Conservation (phyloP, 1,139 yeast species). For the Taiozyma sp. region DNA sequence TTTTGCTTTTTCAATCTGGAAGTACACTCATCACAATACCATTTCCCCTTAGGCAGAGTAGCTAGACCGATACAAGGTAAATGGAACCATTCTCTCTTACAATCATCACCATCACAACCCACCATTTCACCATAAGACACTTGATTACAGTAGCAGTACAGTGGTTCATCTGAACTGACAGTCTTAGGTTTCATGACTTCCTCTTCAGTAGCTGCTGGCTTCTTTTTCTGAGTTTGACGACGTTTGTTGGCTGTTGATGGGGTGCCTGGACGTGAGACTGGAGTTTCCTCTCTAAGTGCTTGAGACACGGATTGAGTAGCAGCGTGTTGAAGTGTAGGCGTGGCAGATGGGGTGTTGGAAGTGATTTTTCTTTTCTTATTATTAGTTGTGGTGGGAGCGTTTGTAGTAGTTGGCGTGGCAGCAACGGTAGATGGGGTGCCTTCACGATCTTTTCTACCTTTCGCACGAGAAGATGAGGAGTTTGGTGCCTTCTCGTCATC, state of each 20-base stretch:
- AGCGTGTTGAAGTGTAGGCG: not conserved
- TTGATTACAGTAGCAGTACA: conserved; percentile 94
- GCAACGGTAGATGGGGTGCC: not conserved
- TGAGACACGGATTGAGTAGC: conserved; percentile 1
- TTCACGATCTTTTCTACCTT: conserved; percentile 14
- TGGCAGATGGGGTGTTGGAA: not conserved
- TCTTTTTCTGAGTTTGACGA: conserved; percentile 16
- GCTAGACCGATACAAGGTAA: conserved; percentile 90
- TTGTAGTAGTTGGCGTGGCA: conserved; percentile 10
- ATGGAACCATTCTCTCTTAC: conserved; percentile 97
- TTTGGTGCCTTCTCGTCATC: conserved; percentile 3
- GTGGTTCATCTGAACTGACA: conserved; percentile 50
- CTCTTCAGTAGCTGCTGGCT: conserved; percentile 8
- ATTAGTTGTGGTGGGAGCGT: conserved; percentile 11
- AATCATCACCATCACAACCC: conserved; percentile 93
- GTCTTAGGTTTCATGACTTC: conserved; percentile 2
- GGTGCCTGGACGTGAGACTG: conserved; percentile 14
- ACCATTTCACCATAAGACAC: conserved; percentile 99
- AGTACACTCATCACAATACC: conserved; percentile 94
- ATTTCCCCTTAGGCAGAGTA: conserved; percentile 90
- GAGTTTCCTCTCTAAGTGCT: not conserved
- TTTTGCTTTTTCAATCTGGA: conserved; percentile 25
- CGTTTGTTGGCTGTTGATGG: conserved; percentile 17
- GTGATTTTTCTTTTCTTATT: conserved; percentile 16
- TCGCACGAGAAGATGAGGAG: not conserved